Evolutionary conservation across 495 filamentous ascomycete genomes (phyloP), one percentile per base, ranked within the genome.

Genomic region (Talaromyces wortmannii): DNA sequence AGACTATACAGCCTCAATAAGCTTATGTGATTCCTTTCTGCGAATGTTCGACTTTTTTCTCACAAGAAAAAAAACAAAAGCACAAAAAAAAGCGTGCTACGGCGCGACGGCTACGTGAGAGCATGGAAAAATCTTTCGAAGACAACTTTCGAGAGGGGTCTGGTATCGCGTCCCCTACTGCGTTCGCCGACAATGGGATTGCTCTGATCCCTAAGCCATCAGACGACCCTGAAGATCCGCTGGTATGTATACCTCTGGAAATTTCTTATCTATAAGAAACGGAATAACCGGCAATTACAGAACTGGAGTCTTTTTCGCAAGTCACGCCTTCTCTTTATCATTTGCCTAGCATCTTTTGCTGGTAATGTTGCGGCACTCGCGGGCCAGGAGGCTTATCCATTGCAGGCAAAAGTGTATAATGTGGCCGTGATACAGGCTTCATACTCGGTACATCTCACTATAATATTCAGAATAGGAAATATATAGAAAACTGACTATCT

Each of bases 401-500:
- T 51, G 36, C 36, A 40, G 36, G 36, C 13, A 13, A 8, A 8
- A 8, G 36, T 40, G 8, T 40, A 40, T 40, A 8, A 40, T 13
- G 13, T 23, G 13, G 48, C 15, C 12, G 48, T 50, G 2, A 48
- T 48, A 63, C 60, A 1, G 68, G 71, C 55, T 56, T 68, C 16
- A 16, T 23, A 33, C 17, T 32, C 32, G 5, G 30, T 18, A 15
- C 11, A 23, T 30, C 48, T 51, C 32, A 51, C 30, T n/a, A 18
- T 33, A 6, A 40, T 51, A 32, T 40, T 1, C 30, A 13, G 30
- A 51, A 29, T 67, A 63, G 16, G 59, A 63, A 2, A 63, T 66
- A 45, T 65, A 68, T 32, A 60, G 67, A 13, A 58, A n/a, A 68
- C 67, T 12, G 64, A 66, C 31, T 68, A 69, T 45, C 61, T 71